Conservation (phyloP, 192 early-diverging fungal genomes). For the Coemansia javaensis region DNA sequence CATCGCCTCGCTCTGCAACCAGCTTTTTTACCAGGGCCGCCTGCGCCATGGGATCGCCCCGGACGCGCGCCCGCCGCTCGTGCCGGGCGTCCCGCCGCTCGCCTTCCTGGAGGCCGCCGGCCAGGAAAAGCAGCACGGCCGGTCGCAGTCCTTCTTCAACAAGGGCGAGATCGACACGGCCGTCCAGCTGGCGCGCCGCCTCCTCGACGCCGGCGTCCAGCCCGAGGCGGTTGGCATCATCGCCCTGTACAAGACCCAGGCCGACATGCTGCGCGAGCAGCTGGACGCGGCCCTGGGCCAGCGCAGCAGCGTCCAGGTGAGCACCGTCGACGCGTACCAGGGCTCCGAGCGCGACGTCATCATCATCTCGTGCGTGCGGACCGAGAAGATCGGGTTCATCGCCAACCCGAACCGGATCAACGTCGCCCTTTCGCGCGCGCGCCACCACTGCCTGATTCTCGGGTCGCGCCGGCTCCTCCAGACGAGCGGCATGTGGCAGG, state of each 20-base stretch:
- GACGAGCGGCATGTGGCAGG: constrained; percentile 40
- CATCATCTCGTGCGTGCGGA: constrained; percentile 50
- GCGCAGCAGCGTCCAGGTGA: constrained; percentile 37
- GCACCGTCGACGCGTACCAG: constrained; percentile 57
- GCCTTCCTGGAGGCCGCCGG: constrained; percentile 44
- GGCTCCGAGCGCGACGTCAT: constrained; percentile 54
- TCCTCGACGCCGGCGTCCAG: constrained; percentile 15
- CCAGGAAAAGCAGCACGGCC: constrained; percentile 36
- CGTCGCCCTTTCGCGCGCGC: constrained; percentile 53
- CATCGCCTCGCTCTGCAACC: constrained; percentile 46
- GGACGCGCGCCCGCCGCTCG: constrained; percentile 18
- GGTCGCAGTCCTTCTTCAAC: constrained; percentile 50
- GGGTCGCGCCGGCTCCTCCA: constrained; percentile 28
- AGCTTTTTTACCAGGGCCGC: constrained; percentile 38
- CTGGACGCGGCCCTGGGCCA: constrained; percentile 12
- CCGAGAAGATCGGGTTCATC: constrained; percentile 49
- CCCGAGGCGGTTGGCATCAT: constrained; percentile 43
- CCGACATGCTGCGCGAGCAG: constrained; percentile 36
- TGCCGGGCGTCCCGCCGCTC: constrained; percentile 35
- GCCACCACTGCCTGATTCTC: constrained; percentile 38
- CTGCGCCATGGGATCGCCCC: constrained; percentile 33
- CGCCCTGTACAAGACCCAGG: constrained; percentile 45
- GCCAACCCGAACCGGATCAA: constrained; percentile 52
- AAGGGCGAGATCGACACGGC: constrained; percentile 37
- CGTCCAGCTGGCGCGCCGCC: constrained; percentile 17